phyloP scores from a whole-genome alignment of 805 yeast species.

The Kuraishia molischiana region DNA sequence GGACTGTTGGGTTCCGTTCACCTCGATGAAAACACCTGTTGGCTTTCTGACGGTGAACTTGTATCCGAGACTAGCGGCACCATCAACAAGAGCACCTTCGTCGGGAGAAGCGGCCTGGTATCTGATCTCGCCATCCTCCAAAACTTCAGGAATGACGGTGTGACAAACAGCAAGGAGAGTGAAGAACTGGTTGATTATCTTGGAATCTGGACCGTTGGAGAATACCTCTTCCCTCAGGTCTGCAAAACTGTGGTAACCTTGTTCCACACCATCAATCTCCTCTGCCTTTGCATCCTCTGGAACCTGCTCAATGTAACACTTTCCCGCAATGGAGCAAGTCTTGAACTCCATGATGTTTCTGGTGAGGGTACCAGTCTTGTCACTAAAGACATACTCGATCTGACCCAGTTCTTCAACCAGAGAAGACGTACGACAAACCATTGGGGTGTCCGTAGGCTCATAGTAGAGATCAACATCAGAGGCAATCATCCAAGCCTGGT shows the following conservation, averaged over 20 bases:
- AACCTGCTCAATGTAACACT: slow-evolving; percentile 74
- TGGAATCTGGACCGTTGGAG: slow-evolving; percentile 18
- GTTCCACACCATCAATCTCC: slow-evolving; percentile 66
- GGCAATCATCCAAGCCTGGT: slow-evolving; percentile 89
- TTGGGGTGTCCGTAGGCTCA: slow-evolving; percentile 83
- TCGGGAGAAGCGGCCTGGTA: slow-evolving; percentile 99
- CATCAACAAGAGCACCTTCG: slow-evolving; percentile 97
- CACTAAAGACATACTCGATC: slow-evolving; percentile 91
- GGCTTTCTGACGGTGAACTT: slow-evolving; percentile 82
- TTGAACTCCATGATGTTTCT: slow-evolving; percentile 95
- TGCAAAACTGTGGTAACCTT: slow-evolving; percentile 68
- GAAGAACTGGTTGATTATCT: slow-evolving; percentile 62
- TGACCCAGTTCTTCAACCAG: slow-evolving; percentile 97
- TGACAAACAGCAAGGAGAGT: slow-evolving; percentile 87
- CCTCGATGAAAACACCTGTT: slow-evolving; percentile 58
- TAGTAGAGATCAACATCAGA: slow-evolving; percentile 92
- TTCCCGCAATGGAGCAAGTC: slow-evolving; percentile 88
- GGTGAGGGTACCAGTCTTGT: slow-evolving; percentile 95
- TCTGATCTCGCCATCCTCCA: slow-evolving; percentile 55
- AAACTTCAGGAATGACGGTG: slow-evolving; percentile 90
- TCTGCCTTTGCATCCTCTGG: slow-evolving; percentile 83
- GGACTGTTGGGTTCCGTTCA: slow-evolving; percentile 33
- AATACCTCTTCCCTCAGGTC: slow-evolving; percentile 36
- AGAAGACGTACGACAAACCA: slow-evolving; percentile 90
- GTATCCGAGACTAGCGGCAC: slow-evolving; percentile 86